Evolutionary conservation across 2,329 filamentous ascomycete species (phyloP).

Genomic region (Ceratocystis lukuohia): DNA sequence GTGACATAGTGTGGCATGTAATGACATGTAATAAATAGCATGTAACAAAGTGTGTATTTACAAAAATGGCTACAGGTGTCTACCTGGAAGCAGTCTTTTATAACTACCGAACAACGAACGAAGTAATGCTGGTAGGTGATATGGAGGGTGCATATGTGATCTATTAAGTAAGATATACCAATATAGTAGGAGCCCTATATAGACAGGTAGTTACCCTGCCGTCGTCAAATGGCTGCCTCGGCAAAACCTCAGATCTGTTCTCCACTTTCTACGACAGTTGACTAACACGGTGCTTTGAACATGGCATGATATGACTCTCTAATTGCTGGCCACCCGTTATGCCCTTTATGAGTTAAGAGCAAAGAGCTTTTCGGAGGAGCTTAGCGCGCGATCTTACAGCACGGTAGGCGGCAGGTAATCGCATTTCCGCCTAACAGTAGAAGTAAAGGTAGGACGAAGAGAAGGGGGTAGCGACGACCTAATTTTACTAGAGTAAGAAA

Average conservation of each 20-base stretch:
- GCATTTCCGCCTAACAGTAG: too few species aligned
- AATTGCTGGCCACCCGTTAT: too few species aligned
- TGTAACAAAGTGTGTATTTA: neutral
- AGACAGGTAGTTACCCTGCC: neutral
- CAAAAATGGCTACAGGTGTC: neutral
- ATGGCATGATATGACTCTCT: too few species aligned
- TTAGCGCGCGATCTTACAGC: too few species aligned
- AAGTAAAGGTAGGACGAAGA: too few species aligned
- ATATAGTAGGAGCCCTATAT: neutral
- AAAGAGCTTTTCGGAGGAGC: too few species aligned
- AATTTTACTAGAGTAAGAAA: neutral
- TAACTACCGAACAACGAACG: neutral
- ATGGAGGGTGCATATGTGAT: neutral
- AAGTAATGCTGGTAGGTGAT: neutral
- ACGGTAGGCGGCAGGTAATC: too few species aligned
- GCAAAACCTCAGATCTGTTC: neutral
- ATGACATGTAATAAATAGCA: neutral
- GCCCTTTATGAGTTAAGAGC: too few species aligned
- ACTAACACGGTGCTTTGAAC: too few species aligned
- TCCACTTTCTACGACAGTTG: neutral
- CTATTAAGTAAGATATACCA: neutral
- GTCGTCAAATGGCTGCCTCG: neutral
- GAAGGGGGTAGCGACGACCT: neutral
- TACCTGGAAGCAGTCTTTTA: neutral
- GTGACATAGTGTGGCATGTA: neutral